Evolutionary conservation across 129 eudicot species (phyloP).

Genomic region (Cynara cardunculus): DNA sequence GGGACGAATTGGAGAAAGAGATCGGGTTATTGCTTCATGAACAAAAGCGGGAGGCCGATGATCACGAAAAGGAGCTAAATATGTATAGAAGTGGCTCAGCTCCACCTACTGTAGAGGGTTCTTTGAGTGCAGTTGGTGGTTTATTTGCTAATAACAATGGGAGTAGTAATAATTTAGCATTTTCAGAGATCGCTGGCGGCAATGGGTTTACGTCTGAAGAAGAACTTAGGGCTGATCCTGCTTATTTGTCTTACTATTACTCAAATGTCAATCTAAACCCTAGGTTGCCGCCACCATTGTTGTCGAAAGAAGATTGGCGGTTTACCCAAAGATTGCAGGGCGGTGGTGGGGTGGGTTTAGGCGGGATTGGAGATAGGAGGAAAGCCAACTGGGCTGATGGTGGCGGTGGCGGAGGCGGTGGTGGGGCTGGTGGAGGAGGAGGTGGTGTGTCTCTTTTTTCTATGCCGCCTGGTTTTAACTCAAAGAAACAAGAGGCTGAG

Average conservation of each 20-base stretch:
- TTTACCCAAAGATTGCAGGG: constrained; percentile 76
- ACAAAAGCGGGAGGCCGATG: constrained; percentile 64
- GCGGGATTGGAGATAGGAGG: constrained; percentile 97
- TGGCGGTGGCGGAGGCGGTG: constrained; percentile 39
- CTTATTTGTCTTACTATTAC: constrained; percentile 70
- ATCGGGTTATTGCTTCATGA: constrained; percentile 69
- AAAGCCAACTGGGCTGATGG: constrained; percentile 59
- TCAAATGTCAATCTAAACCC: constrained; percentile 79
- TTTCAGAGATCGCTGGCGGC: constrained; percentile 55
- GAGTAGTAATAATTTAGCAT: constrained; percentile 23
- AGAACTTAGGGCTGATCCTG: constrained; percentile 92
- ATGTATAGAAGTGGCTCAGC: constrained; percentile 86
- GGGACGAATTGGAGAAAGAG: constrained; percentile 78
- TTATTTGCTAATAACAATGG: constrained; percentile 38
- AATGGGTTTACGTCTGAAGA: constrained; percentile 71
- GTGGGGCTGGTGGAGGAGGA: constrained; percentile 42
- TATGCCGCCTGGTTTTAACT: constrained; percentile 86
- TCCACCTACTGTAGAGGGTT: constrained; percentile 88
- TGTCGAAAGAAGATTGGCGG: constrained; percentile 86
- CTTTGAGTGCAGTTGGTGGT: constrained; percentile 81
- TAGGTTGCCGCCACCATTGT: constrained; percentile 78
- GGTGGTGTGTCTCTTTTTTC: constrained; percentile 65
- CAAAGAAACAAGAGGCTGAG: constrained; percentile 78
- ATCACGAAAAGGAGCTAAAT: constrained; percentile 72
- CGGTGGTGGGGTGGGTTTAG: constrained; percentile 74